These are phyloP conservation scores for Entamoeba dispar DNA, from an alignment of 208 protist genomes.

Conservation along the genomic window DNA sequence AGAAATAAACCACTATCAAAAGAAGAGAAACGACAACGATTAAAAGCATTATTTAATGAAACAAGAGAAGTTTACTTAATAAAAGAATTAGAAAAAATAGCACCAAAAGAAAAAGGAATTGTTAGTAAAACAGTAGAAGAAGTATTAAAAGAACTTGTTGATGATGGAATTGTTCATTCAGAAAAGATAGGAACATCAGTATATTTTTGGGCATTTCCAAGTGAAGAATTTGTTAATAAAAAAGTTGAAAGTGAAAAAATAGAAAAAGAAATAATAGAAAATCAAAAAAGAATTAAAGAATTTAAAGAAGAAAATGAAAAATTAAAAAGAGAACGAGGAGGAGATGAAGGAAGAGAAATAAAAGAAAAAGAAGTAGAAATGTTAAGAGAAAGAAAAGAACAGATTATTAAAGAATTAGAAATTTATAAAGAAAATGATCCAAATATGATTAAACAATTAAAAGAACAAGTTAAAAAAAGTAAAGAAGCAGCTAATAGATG, in stretches of 20 bases:
- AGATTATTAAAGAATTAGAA: background rate
- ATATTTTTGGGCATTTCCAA: constrained; percentile 11
- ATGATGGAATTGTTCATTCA: constrained; percentile 6
- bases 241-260: background rate
- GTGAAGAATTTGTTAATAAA: background rate
- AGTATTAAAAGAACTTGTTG: constrained; percentile 2
- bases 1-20: constrained; percentile 17
- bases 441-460: background rate
- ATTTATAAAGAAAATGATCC: background rate
- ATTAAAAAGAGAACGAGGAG: background rate
- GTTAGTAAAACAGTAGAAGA: constrained; percentile 6
- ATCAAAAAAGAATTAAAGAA: background rate
- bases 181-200: constrained; percentile 15
- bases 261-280: background rate
- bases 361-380: background rate
- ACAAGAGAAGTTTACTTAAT: constrained; percentile 14
- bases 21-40: constrained; percentile 22
- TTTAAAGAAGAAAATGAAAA: background rate
- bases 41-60: constrained; percentile 20
- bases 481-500: constrained; percentile 12
- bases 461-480: background rate
- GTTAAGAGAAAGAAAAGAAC: background rate
- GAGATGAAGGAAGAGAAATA: background rate
- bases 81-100: constrained; percentile 25
- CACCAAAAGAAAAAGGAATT: constrained; percentile 19